Evolutionary conservation across 345 rosid genomes (phyloP).

Genomic region (Bretschneidera sinensis): DNA sequence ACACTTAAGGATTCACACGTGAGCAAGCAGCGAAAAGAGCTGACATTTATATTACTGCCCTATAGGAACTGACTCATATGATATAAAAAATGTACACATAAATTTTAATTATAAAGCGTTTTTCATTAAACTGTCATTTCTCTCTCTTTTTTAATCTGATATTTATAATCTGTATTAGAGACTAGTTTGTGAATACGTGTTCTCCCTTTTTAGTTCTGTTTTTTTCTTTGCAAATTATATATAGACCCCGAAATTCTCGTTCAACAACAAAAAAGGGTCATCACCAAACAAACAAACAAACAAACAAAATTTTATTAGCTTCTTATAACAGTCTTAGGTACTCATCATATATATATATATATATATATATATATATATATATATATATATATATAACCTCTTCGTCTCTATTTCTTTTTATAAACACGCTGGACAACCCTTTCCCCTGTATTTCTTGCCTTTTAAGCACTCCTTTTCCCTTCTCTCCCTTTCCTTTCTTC

Average conservation of each 20-base stretch:
- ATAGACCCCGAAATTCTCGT: neutral
- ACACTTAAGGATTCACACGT: slow-evolving; percentile 46
- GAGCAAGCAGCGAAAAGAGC: slow-evolving; percentile 44
- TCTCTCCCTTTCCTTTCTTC: slow-evolving; percentile 26
- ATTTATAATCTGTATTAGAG: neutral
- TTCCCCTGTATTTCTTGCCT: slow-evolving; percentile 57
- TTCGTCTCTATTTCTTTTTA: slow-evolving; percentile 25
- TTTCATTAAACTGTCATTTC: neutral
- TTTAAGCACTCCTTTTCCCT: slow-evolving; percentile 50
- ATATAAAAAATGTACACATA: too few species aligned
- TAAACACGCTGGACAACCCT: slow-evolving; percentile 18
- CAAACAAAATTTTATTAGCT: slow-evolving; percentile 15
- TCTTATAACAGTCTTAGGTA: slow-evolving; percentile 18
- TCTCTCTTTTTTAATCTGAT: neutral
- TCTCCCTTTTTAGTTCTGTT: slow-evolving; percentile 1
- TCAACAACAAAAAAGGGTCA: too few species aligned
- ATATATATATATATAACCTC: slow-evolving; percentile 2
- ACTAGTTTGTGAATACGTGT: neutral
- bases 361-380: neutral
- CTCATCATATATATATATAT: slow-evolving; percentile 5
- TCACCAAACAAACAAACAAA: slow-evolving; percentile 8
- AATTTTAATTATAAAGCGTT: too few species aligned
- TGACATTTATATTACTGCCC: slow-evolving; percentile 28
- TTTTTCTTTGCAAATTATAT: slow-evolving; percentile 8
- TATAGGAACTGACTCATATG: too few species aligned